Base-by-base conservation (phyloP, 495 filamentous ascomycete genomes). In the Penicillium cosmopolitanum region DNA sequence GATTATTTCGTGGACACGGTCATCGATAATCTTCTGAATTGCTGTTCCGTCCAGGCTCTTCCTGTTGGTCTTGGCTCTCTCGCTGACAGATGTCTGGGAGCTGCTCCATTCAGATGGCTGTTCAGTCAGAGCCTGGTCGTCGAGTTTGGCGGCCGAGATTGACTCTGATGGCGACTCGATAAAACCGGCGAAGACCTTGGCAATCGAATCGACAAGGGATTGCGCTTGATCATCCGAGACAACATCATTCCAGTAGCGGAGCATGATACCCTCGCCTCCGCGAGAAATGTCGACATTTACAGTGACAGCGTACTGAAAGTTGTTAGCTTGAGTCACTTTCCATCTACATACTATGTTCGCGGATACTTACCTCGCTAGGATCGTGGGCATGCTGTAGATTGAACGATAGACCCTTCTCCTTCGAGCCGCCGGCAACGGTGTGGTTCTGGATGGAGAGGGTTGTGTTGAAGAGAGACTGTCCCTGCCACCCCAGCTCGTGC, bases 381-480 rank as follows among this genome's bases (percentile, higher is more conserved):
- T 82, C 80, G 61, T 79, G 68, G 25, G 74, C 78, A 60, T 69
- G 68, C 31, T 74, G 67, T 2, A 71, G 60, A 15, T 77, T 69
- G 55, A 81, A 81, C 1, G 62, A 68, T 40, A 81, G 58, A n/a
- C 62, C 66, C 28, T 73, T 69, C 11, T 76, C 66, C 40, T 74
- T 73, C 10, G 63, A 50, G 33, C 63, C 65, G n/a, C 70, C 68
- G 2, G 72, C 68, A 10, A 65, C 67, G 2, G 67, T 66, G 48
- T 77, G 72, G 50, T 82, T 82, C 36, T 82, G 80, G 19, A 82
- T 81, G 0, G 84, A 85, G n/a, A 84, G 67, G 0, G 80, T 80
- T 13, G 84, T 85, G 61, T 86, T 85, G 72, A 84, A 85, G 2
- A 86, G 66, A 11, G 79, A 63, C 56, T 80, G 78, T 16, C 79